Evolutionary conservation across 1,284 basidiomycete species (phyloP), one percentile per base, ranked within the genome.

Genomic region (Moesziomyces globuligerus): DNA sequence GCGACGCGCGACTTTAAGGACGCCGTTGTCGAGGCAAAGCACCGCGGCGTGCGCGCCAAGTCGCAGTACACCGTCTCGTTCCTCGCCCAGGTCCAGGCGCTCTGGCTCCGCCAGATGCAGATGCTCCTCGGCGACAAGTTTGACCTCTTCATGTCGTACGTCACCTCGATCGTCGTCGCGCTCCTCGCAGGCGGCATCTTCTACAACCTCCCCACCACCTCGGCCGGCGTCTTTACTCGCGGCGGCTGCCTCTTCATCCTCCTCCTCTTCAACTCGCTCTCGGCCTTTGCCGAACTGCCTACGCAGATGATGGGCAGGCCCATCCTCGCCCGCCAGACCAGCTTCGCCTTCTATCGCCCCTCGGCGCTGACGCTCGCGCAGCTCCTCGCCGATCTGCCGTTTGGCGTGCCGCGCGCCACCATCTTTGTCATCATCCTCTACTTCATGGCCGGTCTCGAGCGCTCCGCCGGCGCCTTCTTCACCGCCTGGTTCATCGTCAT

Each of bases 11-110:
- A 76, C 23, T 94, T 95, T 86, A 87, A 88, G 46, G 85, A 86
- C 18, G 91, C 92, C 3, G 91, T 93, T 21, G 82, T 85, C 21
- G 88, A 89, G 4, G 89, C 92, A 81, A 94, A 94, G 86, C 90
- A 91, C 83, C 87, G 86, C 50, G 90, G 91, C 21, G 92, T 92
- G 3, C 88, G 90, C 23, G 89, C 89, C 83, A 91, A 90, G 84
- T 91, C 90, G 66, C 90, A 92, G 3, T 95, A 94, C 84, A 94
- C 91, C 4, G 88, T 94, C 25, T 89, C 90, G 1, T 92, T 52
- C 43, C 40, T 40, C 15, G 26, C 47, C 6, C 76, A 79, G 52
- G 68, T 79, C n/a, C 52, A 77, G 32, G 89, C 90, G 1, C 85
- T 94, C 59, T 87, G 88, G 25, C 85, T 87, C 51, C 87, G 93